phyloP scores from a whole-genome alignment of 1,139 yeast species.

The Nakaseomyces uthaithaninus region DNA sequence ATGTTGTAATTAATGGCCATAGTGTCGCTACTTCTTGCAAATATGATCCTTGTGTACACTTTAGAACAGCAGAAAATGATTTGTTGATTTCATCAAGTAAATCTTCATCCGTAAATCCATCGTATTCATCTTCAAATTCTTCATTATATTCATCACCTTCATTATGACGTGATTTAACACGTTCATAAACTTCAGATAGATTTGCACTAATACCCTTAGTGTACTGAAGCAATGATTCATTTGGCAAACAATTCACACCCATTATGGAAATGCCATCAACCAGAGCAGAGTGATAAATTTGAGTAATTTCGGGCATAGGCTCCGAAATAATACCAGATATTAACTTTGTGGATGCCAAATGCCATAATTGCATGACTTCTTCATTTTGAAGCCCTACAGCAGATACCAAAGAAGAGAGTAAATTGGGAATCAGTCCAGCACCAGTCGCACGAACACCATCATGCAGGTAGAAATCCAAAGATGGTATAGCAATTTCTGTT shows the following conservation, averaged over 20 bases:
- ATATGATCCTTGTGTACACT: slow-evolving; percentile 50
- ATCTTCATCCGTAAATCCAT: slow-evolving; percentile 85
- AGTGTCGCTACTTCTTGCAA: slow-evolving; percentile 55
- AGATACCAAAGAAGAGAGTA: slow-evolving; percentile 58
- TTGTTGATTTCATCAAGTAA: slow-evolving; percentile 77
- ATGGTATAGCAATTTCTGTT: slow-evolving; percentile 74
- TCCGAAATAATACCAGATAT: slow-evolving; percentile 64
- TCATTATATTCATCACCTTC: slow-evolving; percentile 56
- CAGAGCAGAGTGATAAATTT: slow-evolving; percentile 67
- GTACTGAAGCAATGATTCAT: slow-evolving; percentile 49
- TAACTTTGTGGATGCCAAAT: slow-evolving; percentile 58
- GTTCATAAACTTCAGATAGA: slow-evolving; percentile 57
- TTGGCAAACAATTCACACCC: slow-evolving; percentile 53
- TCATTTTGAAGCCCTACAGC: slow-evolving; percentile 51
- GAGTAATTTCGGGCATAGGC: slow-evolving; percentile 76
- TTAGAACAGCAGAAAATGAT: slow-evolving; percentile 67
- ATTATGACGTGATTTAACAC: slow-evolving; percentile 62
- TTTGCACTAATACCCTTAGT: slow-evolving; percentile 55
- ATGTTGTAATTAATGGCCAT: slow-evolving; percentile 48
- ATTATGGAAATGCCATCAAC: slow-evolving; percentile 60
- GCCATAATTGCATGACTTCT: slow-evolving; percentile 64
- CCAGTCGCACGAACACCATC: slow-evolving; percentile 93
- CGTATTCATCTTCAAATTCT: slow-evolving; percentile 66
- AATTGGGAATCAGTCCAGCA: slow-evolving; percentile 72
- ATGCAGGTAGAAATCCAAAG: slow-evolving; percentile 82